Evolutionary conservation across 2,329 filamentous ascomycete genomes (phyloP).

Genomic region (Geosmithia flava): DNA sequence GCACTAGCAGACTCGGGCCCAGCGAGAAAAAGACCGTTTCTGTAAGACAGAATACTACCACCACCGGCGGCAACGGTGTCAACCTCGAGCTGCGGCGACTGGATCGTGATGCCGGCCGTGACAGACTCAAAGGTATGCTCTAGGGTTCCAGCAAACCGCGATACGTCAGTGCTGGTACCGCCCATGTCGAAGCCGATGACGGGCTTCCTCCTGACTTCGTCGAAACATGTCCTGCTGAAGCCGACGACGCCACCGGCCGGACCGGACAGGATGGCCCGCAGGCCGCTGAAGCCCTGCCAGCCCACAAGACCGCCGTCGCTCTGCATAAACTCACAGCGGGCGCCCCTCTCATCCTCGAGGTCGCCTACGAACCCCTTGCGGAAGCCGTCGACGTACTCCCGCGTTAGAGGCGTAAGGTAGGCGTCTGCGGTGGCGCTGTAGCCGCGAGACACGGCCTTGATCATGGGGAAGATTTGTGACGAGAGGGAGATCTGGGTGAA

Average conservation of each 20-base stretch:
- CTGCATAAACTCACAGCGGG: slow-evolving; percentile 91
- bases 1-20: slow-evolving; percentile 83
- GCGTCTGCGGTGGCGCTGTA: slow-evolving; percentile 30
- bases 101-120: slow-evolving; percentile 85
- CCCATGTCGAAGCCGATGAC: slow-evolving; percentile 95
- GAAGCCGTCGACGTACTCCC: slow-evolving; percentile 53
- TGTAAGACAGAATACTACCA: slow-evolving; percentile 5
- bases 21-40: slow-evolving; percentile 79
- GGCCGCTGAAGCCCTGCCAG: slow-evolving; percentile 68
- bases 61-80: slow-evolving; percentile 81
- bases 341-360: slow-evolving; percentile 55
- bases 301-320: slow-evolving; percentile 65
- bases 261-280: slow-evolving; percentile 76
- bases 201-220: slow-evolving; percentile 65
- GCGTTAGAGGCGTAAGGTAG: slow-evolving; percentile 27
- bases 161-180: slow-evolving; percentile 85
- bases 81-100: slow-evolving; percentile 85
- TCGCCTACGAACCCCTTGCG: slow-evolving; percentile 70
- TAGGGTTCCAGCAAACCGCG: slow-evolving; percentile 65
- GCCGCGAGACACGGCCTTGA: slow-evolving; percentile 26
- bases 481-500: slow-evolving; percentile 55
- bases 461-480: slow-evolving; percentile 27
- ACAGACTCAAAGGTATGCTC: slow-evolving; percentile 89
- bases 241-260: slow-evolving; percentile 87
- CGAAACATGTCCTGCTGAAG: slow-evolving; percentile 87